Evolutionary conservation across 345 rosid species (phyloP).

Genomic region (Zanthoxylum bungeanum): DNA sequence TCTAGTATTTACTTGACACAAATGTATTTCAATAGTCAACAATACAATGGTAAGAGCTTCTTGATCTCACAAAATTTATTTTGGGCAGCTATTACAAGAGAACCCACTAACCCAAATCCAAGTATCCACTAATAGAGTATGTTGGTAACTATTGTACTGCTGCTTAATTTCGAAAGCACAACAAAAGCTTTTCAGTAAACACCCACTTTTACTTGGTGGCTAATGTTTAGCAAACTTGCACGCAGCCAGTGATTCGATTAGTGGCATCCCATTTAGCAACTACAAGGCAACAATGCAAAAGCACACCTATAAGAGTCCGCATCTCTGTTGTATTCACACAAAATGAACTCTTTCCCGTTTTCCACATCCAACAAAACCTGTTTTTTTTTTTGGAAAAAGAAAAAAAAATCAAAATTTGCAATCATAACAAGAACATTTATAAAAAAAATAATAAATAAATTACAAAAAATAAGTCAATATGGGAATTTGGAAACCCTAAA

Average conservation of each 20-base stretch:
- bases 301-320: slow-evolving; percentile 87
- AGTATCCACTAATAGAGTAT: background rate
- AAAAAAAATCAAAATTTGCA: background rate
- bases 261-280: background rate
- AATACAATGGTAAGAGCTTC: too few relatives aligned
- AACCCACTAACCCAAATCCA: background rate
- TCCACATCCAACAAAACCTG: slow-evolving; percentile 77
- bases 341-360: slow-evolving; percentile 70
- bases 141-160: background rate
- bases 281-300: background rate
- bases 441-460: background rate
- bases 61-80: too few relatives aligned
- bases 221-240: too few relatives aligned
- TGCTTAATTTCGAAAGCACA: background rate
- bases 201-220: too few relatives aligned
- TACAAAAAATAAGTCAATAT: background rate
- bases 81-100: background rate
- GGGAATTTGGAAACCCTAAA: background rate
- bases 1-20: background rate
- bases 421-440: background rate
- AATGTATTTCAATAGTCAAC: background rate
- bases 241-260: too few relatives aligned
- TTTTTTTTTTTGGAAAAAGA: too few relatives aligned
- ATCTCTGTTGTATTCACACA: slow-evolving; percentile 97
- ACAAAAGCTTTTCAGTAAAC: background rate